Percentiles rank a stretch among this genome's conserved stretches.
Conservation (phyloP, 306 rosid species). For the Acmispon strigosus region DNA sequence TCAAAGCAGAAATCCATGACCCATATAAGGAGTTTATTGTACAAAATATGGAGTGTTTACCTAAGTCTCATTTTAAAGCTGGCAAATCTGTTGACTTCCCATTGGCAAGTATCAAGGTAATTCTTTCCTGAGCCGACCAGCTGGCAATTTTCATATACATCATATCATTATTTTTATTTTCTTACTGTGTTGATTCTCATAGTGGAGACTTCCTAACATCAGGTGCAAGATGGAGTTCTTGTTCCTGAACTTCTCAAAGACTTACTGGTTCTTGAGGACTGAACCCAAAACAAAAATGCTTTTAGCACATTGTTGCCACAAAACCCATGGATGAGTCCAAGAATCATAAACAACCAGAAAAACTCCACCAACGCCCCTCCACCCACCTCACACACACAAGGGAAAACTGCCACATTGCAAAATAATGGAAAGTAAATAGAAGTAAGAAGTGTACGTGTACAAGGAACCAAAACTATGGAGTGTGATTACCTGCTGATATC, state of each 20-base stretch:
- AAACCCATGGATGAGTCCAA: not conserved
- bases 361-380: too few relatives aligned
- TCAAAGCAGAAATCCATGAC: slow-evolving; percentile 87
- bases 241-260: slow-evolving; percentile 77
- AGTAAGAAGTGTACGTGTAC: not conserved
- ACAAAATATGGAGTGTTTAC: slow-evolving; percentile 37
- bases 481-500: slow-evolving; percentile 61
- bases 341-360: not conserved
- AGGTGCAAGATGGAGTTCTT: slow-evolving; percentile 76
- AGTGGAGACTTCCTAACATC: slow-evolving; percentile 30
- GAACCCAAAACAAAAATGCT: not conserved
- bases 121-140: slow-evolving; percentile 12
- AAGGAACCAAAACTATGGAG: slow-evolving; percentile 17
- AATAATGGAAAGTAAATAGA: not conserved
- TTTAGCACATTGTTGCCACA: not conserved
- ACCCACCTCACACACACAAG: too few relatives aligned
- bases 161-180: slow-evolving; percentile 1
- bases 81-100: slow-evolving; percentile 45
- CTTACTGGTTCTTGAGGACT: slow-evolving; percentile 14
- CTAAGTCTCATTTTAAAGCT: slow-evolving; percentile 29
- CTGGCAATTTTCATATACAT: slow-evolving; percentile 10
- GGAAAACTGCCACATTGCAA: not conserved
- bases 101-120: slow-evolving; percentile 63
- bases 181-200: slow-evolving; percentile 27
- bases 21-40: slow-evolving; percentile 86